Percentiles rank a stretch among this genome's conserved stretches.
phyloP scores from a whole-genome alignment of 495 filamentous ascomycete genomes.

The Pyrenopolyporus hunteri region DNA sequence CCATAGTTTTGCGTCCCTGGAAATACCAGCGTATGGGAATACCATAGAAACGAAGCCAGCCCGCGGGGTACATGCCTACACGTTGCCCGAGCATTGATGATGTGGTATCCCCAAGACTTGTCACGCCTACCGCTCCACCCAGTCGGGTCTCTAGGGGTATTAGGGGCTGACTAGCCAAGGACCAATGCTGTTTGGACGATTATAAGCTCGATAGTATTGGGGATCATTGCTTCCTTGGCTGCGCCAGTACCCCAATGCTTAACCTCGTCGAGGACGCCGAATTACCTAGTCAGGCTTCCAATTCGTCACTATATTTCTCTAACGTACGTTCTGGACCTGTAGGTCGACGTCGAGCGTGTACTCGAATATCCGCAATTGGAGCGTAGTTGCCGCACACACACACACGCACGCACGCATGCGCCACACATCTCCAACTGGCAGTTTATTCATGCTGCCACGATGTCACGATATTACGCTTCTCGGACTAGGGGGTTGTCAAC shows the following conservation, averaged over 20 bases:
- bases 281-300: conserved; percentile 3
- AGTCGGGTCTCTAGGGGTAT: not conserved
- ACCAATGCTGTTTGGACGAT: conserved; percentile 17
- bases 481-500: conserved; percentile 12
- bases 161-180: not conserved
- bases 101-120: not conserved
- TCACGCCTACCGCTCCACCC: not conserved
- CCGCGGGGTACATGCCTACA: not conserved
- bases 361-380: no score
- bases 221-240: conserved; percentile 7
- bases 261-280: conserved; percentile 16
- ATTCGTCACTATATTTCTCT: conserved; percentile 13
- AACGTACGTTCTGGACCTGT: conserved; percentile 12
- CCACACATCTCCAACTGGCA: conserved; percentile 8
- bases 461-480: conserved; percentile 21
- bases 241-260: no score
- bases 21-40: conserved; percentile 18
- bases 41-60: not conserved
- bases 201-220: conserved; percentile 21
- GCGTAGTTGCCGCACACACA: no score
- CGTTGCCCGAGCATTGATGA: not conserved
- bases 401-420: conserved; percentile 16
- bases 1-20: conserved; percentile 3
- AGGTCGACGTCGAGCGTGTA: conserved; percentile 5
- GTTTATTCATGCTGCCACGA: conserved; percentile 29